Percentiles rank a stretch among this genome's conserved stretches.
phyloP scores from a whole-genome alignment of 2,329 filamentous ascomycete genomes.

The Colletotrichum sp. region DNA sequence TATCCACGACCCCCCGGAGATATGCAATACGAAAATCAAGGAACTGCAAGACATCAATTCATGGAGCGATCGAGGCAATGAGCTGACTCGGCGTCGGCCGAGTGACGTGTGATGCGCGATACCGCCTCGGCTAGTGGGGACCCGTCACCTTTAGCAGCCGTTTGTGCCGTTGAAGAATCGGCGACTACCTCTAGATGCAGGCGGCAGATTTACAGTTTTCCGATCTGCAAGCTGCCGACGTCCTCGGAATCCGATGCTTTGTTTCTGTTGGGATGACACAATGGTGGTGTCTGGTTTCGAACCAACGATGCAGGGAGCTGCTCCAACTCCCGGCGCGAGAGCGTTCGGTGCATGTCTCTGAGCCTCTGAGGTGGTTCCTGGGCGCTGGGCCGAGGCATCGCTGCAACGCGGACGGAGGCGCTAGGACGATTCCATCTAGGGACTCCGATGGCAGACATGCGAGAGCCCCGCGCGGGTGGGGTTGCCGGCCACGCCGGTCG shows the following conservation, averaged over 20 bases:
- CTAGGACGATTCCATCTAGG: conserved; percentile 14
- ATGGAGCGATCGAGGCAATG: neutral
- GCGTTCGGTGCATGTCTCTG: neutral
- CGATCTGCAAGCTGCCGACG: neutral
- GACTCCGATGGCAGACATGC: conserved; percentile 2
- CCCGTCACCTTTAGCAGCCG: neutral
- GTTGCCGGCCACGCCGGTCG: neutral
- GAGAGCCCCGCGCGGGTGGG: conserved; percentile 13
- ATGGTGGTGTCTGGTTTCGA: neutral
- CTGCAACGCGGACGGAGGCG: neutral
- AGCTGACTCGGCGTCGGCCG: neutral
- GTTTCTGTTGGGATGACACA: neutral
- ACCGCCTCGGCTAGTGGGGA: neutral
- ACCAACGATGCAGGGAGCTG: neutral
- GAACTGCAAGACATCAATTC: neutral
- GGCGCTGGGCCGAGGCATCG: conserved; percentile 13
- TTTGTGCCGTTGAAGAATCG: neutral
- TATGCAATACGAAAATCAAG: neutral
- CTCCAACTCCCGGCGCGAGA: neutral
- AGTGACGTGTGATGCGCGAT: neutral
- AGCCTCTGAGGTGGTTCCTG: neutral
- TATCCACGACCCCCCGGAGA: neutral
- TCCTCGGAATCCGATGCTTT: neutral
- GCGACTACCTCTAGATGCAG: neutral
- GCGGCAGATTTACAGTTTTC: neutral